Conservation (phyloP, 2,329 filamentous ascomycete genomes). For the Berkeleyomyces rouxiae region DNA sequence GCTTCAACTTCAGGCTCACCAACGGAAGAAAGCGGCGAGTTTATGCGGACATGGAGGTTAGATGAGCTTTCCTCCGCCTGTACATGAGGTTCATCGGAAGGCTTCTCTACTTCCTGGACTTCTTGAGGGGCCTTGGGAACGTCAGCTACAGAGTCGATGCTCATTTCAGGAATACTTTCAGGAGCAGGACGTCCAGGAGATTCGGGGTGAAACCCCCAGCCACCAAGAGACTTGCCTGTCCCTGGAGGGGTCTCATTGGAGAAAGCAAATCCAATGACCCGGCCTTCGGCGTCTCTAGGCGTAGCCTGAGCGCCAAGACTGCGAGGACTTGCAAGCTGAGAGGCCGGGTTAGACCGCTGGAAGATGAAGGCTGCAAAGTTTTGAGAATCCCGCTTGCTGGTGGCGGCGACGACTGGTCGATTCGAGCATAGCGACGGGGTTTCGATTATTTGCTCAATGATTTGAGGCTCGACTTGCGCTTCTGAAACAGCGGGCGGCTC, state of each 20-base stretch:
- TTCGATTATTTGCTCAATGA: slow-evolving; percentile 10
- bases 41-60: slow-evolving; percentile 12
- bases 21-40: slow-evolving; percentile 22
- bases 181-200: neutral
- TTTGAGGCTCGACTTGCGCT: neutral
- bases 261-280: slow-evolving; percentile 39
- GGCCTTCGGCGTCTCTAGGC: slow-evolving; percentile 37
- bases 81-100: neutral
- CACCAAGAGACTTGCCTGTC: neutral
- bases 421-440: neutral
- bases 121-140: neutral
- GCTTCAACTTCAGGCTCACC: slow-evolving; percentile 26
- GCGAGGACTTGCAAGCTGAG: slow-evolving; percentile 33
- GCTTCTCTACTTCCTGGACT: neutral
- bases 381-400: slow-evolving; percentile 20
- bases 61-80: neutral
- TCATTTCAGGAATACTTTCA: neutral
- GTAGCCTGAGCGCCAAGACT: slow-evolving; percentile 32
- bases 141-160: neutral
- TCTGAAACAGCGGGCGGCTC: neutral
- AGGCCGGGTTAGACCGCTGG: slow-evolving; percentile 35
- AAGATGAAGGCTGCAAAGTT: slow-evolving; percentile 46
- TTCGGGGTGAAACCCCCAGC: slow-evolving; percentile 13
- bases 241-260: slow-evolving; percentile 28
- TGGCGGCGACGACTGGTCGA: neutral